Evolutionary conservation across 1,284 basidiomycete species (phyloP).

Genomic region (Anthracocystis setariae): DNA sequence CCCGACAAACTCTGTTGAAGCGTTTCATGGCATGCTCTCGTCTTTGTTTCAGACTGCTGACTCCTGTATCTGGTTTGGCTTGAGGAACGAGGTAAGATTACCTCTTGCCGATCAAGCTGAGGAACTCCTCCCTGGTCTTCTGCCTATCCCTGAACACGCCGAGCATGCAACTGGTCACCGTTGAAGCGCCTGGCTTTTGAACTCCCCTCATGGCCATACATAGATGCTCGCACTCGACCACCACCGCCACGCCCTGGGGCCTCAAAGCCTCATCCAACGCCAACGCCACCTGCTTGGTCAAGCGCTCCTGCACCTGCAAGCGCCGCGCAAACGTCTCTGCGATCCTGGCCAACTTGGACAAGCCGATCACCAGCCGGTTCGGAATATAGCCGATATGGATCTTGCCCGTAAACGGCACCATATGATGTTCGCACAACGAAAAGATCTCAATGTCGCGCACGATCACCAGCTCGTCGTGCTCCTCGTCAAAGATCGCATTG

Average conservation of each 20-base stretch:
- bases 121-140: conserved; percentile 91
- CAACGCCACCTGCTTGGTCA: conserved; percentile 96
- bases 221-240: conserved; percentile 80
- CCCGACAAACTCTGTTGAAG: conserved; percentile 17
- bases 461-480: conserved; percentile 99
- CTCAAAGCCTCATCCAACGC: conserved; percentile 97
- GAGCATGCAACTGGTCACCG: conserved; percentile 98
- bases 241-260: conserved; percentile 97
- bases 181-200: conserved; percentile 95
- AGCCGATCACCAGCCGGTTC: conserved; percentile 89
- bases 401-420: conserved; percentile 98
- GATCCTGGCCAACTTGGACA: conserved; percentile 97
- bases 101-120: conserved; percentile 63
- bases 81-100: not conserved
- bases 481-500: conserved; percentile 97
- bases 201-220: conserved; percentile 99
- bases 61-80: too few species aligned
- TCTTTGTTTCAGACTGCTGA: too few species aligned
- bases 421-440: conserved; percentile 96
- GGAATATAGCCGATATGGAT: conserved; percentile 84
- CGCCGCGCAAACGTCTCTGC: conserved; percentile 97
- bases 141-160: conserved; percentile 96
- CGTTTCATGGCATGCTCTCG: not conserved
- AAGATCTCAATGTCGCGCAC: conserved; percentile 98
- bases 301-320: conserved; percentile 94